phyloP scores from a whole-genome alignment of 768 basidiomycete species.

The Solioccasus polychromus region DNA sequence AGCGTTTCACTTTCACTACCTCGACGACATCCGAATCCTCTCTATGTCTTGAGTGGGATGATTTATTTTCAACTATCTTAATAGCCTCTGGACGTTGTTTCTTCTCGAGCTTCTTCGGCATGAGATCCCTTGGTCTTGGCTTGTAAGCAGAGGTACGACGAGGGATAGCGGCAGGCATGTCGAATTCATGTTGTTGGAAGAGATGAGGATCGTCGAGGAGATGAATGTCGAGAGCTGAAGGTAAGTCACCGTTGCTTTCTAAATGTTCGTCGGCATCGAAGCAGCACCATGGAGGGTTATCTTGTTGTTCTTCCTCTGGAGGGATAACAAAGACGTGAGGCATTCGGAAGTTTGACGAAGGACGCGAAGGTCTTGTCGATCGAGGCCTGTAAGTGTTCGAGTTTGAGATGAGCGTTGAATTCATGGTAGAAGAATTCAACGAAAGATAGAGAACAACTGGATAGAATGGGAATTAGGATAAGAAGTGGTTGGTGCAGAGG shows the following conservation, averaged over 20 bases:
- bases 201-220: constrained; percentile 34
- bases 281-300: constrained; percentile 52
- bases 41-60: constrained; percentile 15
- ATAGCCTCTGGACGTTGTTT: constrained; percentile 29
- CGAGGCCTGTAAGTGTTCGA: constrained; percentile 12
- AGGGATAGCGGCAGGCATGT: neutral
- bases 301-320: constrained; percentile 52
- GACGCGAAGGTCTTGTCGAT: constrained; percentile 8
- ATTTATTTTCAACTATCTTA: constrained; percentile 22
- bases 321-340: constrained; percentile 56
- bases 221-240: constrained; percentile 28
- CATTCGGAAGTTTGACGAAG: constrained; percentile 22
- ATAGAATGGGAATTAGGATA: neutral
- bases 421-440: too few species aligned
- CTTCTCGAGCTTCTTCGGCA: constrained; percentile 28
- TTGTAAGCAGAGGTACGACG: constrained; percentile 8
- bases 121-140: constrained; percentile 6
- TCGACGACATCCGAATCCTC: constrained; percentile 53
- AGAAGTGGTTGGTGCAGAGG: neutral
- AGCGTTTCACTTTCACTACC: constrained; percentile 54
- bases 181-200: constrained; percentile 12
- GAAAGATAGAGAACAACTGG: constrained; percentile 17
- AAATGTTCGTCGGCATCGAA: constrained; percentile 46
- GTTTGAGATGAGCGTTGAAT: constrained; percentile 11
- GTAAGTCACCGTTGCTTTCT: constrained; percentile 15